These are phyloP conservation scores for Scheffersomyces titani DNA, from an alignment of 1,139 yeast species.

Conservation along the genomic window DNA sequence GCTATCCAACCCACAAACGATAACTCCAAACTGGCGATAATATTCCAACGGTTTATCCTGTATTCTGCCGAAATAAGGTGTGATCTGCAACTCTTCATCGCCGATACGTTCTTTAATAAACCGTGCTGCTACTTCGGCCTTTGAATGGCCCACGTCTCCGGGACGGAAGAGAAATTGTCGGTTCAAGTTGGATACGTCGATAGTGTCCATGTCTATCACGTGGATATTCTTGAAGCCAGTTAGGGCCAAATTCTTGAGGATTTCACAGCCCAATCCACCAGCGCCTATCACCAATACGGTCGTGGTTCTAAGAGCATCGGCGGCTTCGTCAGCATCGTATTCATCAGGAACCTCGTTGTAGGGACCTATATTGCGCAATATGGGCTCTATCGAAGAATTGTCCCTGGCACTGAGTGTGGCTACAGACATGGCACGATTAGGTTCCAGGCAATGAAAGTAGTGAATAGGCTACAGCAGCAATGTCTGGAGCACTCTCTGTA, in stretches of 20 bases:
- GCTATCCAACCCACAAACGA: constrained; percentile 87
- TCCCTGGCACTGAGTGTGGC: constrained; percentile 9
- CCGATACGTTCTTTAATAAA: constrained; percentile 53
- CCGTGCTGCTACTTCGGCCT: constrained; percentile 77
- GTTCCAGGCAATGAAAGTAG: constrained; percentile 1
- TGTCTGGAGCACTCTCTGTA: background rate
- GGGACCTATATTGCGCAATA: constrained; percentile 37
- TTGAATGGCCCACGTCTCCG: constrained; percentile 74
- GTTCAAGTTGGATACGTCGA: constrained; percentile 85
- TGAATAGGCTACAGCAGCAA: background rate
- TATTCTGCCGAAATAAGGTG: constrained; percentile 63
- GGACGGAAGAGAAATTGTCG: constrained; percentile 83
- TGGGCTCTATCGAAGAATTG: constrained; percentile 20
- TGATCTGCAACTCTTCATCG: constrained; percentile 46
- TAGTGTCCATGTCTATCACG: constrained; percentile 93
- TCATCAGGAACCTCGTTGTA: constrained; percentile 44
- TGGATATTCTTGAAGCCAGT: constrained; percentile 75
- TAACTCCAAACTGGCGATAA: constrained; percentile 68
- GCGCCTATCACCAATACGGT: constrained; percentile 75
- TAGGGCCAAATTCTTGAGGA: constrained; percentile 78
- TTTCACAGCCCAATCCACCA: constrained; percentile 96
- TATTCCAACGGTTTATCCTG: constrained; percentile 70
- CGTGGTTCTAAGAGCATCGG: constrained; percentile 25
- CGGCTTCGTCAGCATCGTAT: constrained; percentile 27
- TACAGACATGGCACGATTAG: background rate